Evolutionary conservation across 1,284 basidiomycete genomes (phyloP).

Genomic region (Cerrena zonata): DNA sequence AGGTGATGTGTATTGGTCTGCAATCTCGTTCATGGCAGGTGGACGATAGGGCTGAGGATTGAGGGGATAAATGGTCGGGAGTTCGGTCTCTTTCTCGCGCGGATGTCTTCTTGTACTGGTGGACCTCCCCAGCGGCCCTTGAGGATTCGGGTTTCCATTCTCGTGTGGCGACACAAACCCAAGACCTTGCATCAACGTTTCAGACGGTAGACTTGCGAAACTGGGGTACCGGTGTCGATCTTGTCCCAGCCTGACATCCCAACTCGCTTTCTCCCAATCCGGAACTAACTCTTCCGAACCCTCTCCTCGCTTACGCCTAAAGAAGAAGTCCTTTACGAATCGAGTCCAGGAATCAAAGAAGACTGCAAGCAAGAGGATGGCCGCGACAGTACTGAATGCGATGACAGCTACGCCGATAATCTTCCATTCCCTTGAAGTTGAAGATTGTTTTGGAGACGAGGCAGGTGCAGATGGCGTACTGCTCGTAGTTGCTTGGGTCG

Average conservation of each 20-base stretch:
- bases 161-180: not conserved
- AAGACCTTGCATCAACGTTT: constrained; percentile 5
- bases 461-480: constrained; percentile 1
- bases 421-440: constrained; percentile 45
- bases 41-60: not conserved
- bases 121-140: not conserved
- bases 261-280: constrained; percentile 57
- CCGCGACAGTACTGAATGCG: constrained; percentile 49
- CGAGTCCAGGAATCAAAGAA: constrained; percentile 66
- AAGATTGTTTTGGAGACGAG: constrained; percentile 4
- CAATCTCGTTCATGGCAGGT: not conserved
- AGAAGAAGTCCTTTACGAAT: constrained; percentile 45
- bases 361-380: constrained; percentile 46
- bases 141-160: not conserved
- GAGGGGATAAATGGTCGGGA: not conserved
- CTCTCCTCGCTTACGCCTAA: constrained; percentile 16
- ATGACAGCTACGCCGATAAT: constrained; percentile 60
- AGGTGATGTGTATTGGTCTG: constrained; percentile 1
- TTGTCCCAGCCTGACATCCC: constrained; percentile 35
- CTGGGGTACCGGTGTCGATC: constrained; percentile 33
- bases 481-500: not conserved
- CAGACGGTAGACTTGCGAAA: constrained; percentile 18
- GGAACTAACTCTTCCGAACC: constrained; percentile 52
- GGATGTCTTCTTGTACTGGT: not conserved
- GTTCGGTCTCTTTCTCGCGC: not conserved